Evolutionary conservation across 2,329 filamentous ascomycete genomes (phyloP).

Genomic region (Alternaria incomplexa): DNA sequence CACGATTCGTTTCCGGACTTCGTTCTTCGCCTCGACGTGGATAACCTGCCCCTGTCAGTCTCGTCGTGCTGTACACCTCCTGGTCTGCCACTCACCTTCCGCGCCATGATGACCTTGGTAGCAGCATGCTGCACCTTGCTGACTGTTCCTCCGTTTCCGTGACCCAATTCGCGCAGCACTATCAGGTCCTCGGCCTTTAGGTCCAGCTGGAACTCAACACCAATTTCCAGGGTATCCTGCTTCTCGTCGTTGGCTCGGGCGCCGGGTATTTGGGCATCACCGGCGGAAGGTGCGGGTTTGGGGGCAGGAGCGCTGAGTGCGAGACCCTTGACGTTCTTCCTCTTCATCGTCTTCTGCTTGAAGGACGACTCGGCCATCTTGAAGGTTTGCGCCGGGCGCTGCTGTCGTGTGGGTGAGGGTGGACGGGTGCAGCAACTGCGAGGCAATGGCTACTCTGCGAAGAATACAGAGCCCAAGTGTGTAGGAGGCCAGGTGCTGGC

Average conservation of each 20-base stretch:
- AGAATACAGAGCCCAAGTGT: conserved; percentile 16
- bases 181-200: conserved; percentile 90
- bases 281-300: conserved; percentile 73
- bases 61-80: background rate
- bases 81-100: conserved; percentile 72
- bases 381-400: conserved; percentile 26
- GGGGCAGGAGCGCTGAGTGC: conserved; percentile 81
- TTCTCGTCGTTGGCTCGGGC: conserved; percentile 65
- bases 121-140: conserved; percentile 97
- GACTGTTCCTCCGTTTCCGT: conserved; percentile 95
- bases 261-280: conserved; percentile 68
- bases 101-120: conserved; percentile 95
- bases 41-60: conserved; percentile 72
- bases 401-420: conserved; percentile 7
- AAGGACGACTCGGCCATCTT: conserved; percentile 65
- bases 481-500: conserved; percentile 16
- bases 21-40: conserved; percentile 96
- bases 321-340: conserved; percentile 98
- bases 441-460: conserved; percentile 4
- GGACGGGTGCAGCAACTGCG: conserved; percentile 5
- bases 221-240: conserved; percentile 85
- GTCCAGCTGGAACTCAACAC: conserved; percentile 95
- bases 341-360: conserved; percentile 84
- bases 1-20: conserved; percentile 95
- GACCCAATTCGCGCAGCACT: conserved; percentile 90